Conservation (phyloP, 176 grass and related monocot species). For the Oryza punctata region DNA sequence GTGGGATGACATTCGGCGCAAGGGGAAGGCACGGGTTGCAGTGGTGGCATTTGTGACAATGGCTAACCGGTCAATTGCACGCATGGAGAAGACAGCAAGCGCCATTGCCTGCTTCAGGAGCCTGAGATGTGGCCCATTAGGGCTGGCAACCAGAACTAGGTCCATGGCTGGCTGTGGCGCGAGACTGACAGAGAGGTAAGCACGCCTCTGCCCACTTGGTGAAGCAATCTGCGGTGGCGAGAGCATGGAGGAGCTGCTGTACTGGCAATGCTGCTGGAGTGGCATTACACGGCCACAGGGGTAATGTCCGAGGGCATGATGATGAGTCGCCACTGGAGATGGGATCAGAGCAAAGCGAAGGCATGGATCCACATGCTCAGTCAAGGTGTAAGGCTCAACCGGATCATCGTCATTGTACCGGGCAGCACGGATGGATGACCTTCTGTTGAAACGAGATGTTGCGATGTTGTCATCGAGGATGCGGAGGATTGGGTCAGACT, state of each 20-base stretch:
- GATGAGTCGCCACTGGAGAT: conserved; percentile 36
- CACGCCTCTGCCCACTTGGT: conserved; percentile 51
- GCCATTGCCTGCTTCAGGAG: conserved; percentile 91
- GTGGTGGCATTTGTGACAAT: conserved; percentile 88
- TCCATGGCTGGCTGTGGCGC: conserved; percentile 79
- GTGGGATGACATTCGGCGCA: conserved; percentile 82
- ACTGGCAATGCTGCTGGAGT: conserved; percentile 52
- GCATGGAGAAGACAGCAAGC: conserved; percentile 84
- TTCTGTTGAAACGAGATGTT: conserved; percentile 84
- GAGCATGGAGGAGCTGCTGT: conserved; percentile 55
- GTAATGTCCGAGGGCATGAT: conserved; percentile 45
- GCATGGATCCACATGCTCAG: conserved; percentile 49
- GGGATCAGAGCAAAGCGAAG: conserved; percentile 69
- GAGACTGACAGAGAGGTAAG: conserved; percentile 74
- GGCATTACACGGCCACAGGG: conserved; percentile 50
- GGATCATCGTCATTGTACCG: conserved; percentile 94
- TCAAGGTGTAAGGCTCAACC: conserved; percentile 51
- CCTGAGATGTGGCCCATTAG: conserved; percentile 85
- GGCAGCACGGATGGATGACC: conserved; percentile 64
- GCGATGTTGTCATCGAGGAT: conserved; percentile 95
- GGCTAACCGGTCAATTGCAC: conserved; percentile 72
- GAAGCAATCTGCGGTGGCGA: conserved; percentile 42
- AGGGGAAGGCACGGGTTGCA: conserved; percentile 80
- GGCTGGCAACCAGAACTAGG: conserved; percentile 79
- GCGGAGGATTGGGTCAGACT: conserved; percentile 78